phyloP scores from a whole-genome alignment of 106 monocot genomes.

The Dendrobium officinale region DNA sequence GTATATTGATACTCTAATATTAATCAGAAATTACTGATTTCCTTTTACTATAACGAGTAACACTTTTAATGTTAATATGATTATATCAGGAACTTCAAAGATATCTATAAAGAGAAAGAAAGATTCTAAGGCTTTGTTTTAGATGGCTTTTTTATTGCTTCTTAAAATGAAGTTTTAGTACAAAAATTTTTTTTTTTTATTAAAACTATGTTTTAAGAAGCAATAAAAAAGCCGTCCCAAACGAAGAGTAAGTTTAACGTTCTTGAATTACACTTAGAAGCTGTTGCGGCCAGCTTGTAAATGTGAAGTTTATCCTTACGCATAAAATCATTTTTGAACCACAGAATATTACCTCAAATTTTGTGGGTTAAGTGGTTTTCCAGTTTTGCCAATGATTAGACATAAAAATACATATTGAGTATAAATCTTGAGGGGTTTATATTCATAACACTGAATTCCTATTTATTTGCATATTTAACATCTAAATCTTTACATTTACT shows the following conservation, averaged over 20 bases:
- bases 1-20: background rate
- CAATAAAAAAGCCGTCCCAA: too few relatives aligned
- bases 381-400: background rate
- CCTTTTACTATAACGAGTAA: background rate
- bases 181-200: too few relatives aligned
- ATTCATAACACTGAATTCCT: too few relatives aligned
- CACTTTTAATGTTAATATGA: background rate
- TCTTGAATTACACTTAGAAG: background rate
- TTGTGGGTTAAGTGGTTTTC: background rate
- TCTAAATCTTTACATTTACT: too few relatives aligned
- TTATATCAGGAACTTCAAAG: background rate
- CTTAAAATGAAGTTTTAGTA: too few relatives aligned
- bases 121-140: too few relatives aligned
- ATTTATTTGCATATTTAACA: too few relatives aligned
- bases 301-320: background rate
- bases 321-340: background rate
- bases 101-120: background rate
- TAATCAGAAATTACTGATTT: too few relatives aligned
- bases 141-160: too few relatives aligned
- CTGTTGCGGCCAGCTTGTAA: background rate
- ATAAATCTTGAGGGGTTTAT: background rate
- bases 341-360: background rate
- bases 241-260: background rate
- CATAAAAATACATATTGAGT: background rate
- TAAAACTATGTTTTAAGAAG: too few relatives aligned